Evolutionary conservation across 768 basidiomycete species (phyloP).

Genomic region (Hypholoma fasciculare): DNA sequence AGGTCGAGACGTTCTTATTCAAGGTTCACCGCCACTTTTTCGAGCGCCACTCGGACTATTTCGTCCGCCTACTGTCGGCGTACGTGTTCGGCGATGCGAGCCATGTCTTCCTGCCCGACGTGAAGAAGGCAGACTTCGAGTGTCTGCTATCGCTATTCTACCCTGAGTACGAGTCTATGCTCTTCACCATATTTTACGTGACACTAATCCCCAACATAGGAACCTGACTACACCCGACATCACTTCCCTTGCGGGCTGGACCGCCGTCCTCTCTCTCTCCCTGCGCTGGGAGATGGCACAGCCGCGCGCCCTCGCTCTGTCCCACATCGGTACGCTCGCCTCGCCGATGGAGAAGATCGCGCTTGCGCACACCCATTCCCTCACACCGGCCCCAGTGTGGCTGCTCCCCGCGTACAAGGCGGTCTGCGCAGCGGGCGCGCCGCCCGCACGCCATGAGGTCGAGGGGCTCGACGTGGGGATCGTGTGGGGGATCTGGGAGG

Average conservation of each 20-base stretch:
- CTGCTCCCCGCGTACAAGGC: slow-evolving; percentile 34
- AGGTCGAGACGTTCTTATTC: slow-evolving; percentile 24
- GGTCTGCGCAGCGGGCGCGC: slow-evolving; percentile 27
- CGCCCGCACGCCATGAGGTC: slow-evolving; percentile 27
- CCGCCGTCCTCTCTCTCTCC: slow-evolving; percentile 32
- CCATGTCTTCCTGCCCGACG: slow-evolving; percentile 29
- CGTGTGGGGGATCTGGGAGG: slow-evolving; percentile 30
- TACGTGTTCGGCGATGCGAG: slow-evolving; percentile 2
- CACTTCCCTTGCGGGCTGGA: slow-evolving; percentile 35
- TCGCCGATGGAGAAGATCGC: slow-evolving; percentile 33
- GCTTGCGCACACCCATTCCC: slow-evolving; percentile 26
- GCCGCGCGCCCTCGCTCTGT: too few relatives aligned
- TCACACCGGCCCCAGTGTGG: slow-evolving; percentile 30
- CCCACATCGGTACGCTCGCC: slow-evolving; percentile 29
- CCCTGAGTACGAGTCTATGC: slow-evolving; percentile 27
- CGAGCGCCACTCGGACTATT: slow-evolving; percentile 24
- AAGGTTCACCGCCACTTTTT: slow-evolving; percentile 28
- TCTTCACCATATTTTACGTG: background rate
- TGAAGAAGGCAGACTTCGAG: slow-evolving; percentile 37
- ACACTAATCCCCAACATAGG: slow-evolving; percentile 15
- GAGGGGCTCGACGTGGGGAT: slow-evolving; percentile 29
- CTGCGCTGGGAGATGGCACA: slow-evolving; percentile 25
- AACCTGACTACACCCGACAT: slow-evolving; percentile 28
- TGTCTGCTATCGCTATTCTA: slow-evolving; percentile 32
- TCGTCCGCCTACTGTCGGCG: slow-evolving; percentile 15